Evolutionary conservation across 2,329 filamentous ascomycete genomes (phyloP).

Genomic region (Aspergillus latus): DNA sequence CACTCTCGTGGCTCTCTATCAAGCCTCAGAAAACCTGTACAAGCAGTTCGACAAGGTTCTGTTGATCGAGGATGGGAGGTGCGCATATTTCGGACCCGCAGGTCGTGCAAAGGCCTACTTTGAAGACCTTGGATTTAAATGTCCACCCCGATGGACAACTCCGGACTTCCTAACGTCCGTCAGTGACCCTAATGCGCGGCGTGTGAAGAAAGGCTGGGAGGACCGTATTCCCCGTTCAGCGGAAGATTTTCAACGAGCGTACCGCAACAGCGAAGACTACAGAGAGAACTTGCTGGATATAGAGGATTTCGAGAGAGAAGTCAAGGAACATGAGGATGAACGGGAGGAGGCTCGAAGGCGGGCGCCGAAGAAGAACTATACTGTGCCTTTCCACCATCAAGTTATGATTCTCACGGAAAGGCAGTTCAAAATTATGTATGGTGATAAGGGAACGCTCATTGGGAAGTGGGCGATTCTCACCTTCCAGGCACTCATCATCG

Average conservation of each 20-base stretch:
- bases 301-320: constrained; percentile 53
- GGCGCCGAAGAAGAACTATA: constrained; percentile 53
- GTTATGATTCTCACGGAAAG: constrained; percentile 56
- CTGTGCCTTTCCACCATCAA: constrained; percentile 52
- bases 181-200: constrained; percentile 61
- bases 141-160: constrained; percentile 69
- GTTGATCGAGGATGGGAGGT: constrained; percentile 66
- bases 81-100: constrained; percentile 68
- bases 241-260: constrained; percentile 56
- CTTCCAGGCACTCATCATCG: constrained; percentile 48
- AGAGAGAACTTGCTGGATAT: constrained; percentile 50
- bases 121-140: constrained; percentile 68
- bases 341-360: constrained; percentile 41
- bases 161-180: constrained; percentile 78
- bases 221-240: constrained; percentile 56
- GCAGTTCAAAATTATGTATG: constrained; percentile 54
- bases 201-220: constrained; percentile 58
- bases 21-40: constrained; percentile 57
- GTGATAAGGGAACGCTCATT: constrained; percentile 52
- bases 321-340: constrained; percentile 44
- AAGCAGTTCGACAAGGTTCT: constrained; percentile 67
- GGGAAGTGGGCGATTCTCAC: constrained; percentile 54
- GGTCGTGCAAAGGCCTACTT: constrained; percentile 68
- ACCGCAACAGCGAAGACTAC: constrained; percentile 49
- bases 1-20: constrained; percentile 69